Evolutionary conservation across 2,329 filamentous ascomycete species (phyloP), one percentile per base, ranked within the genome.

Genomic region (Colletotrichum cuscutae): DNA sequence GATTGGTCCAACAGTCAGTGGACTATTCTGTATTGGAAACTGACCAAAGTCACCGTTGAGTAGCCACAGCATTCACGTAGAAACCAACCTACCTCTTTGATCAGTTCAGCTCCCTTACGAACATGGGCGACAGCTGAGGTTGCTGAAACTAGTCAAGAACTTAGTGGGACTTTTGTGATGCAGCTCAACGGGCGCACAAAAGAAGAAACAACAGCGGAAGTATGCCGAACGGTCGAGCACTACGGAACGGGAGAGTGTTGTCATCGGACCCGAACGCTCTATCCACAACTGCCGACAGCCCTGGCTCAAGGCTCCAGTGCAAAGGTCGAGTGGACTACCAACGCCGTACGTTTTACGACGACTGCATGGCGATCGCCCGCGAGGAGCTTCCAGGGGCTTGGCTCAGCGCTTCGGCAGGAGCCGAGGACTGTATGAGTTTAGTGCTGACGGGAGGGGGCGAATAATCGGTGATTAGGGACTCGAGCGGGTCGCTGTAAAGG

Each of bases 361-460:
- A 28, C 22, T 37, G 52, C 56, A 9, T 49, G 19, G 19, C 9
- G 53, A 49, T 35, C 32, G 54, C n/a, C 42, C 5, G 12, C 22
- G 49, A 37, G 22, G 24, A 65, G 54, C 26, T 30, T 30, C 49
- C 56, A 32, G 42, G 30, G 46, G 28, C n/a, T 30, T 70, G 67
- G 66, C 61, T 30, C 35, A 42, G 46, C n/a, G 13, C 26, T 52
- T 73, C 67, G 71, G 67, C 46, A 70, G 57, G 49, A 49, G 26
- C 66, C 66, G 71, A 70, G 9, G 12, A 61, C 26, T 42, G 22
- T 59, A 5, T 0, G 26, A 7, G 60, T 11, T 46, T 65, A 61
- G 56, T 61, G 66, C 66, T 72, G 54, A 65, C 49, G 24, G n/a
- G 28, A 62, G 19, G 53, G 58, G 24, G 53, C 24, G 37, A 71